Conservation (phyloP, 345 rosid genomes). For the Tarenaya hassleriana region DNA sequence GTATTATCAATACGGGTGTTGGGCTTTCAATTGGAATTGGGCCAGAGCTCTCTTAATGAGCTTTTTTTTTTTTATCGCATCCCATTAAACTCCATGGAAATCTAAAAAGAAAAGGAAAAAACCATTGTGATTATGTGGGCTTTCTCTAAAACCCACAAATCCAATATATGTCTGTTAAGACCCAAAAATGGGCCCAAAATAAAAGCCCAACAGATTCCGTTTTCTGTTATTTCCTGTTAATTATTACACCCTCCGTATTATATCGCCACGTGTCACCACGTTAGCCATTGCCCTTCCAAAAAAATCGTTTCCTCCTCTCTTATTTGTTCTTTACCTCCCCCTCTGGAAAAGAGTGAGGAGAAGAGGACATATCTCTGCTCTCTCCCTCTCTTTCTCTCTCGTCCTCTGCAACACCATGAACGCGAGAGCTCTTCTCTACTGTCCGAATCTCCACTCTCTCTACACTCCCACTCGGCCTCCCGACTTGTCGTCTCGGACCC, state of each 20-base stretch:
- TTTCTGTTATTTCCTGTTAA: conserved; percentile 34
- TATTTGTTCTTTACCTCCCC: too few relatives aligned
- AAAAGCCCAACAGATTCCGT: too few relatives aligned
- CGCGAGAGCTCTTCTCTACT: conserved; percentile 50
- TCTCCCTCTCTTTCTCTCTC: too few relatives aligned
- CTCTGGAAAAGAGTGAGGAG: conserved; percentile 11
- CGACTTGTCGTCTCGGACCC: conserved; percentile 20
- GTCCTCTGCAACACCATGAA: too few relatives aligned
- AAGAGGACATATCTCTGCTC: conserved; percentile 17
- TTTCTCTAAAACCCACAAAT: too few relatives aligned
- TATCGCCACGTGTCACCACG: conserved; percentile 44
- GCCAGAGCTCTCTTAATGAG: too few relatives aligned
- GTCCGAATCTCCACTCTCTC: conserved; percentile 37
- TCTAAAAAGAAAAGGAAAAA: too few relatives aligned
- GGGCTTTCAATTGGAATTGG: not conserved
- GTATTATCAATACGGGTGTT: not conserved
- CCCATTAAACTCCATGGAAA: too few relatives aligned
- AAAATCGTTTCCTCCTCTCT: conserved; percentile 21
- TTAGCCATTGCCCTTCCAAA: conserved; percentile 41
- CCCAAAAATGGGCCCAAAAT: conserved; percentile 15
- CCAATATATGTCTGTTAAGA: too few relatives aligned
- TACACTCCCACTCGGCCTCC: conserved; percentile 30
- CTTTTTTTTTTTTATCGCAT: too few relatives aligned
- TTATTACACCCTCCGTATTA: conserved; percentile 11
- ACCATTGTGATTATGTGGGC: too few relatives aligned